These are phyloP conservation scores for Aspergillus avenaceus DNA, from an alignment of 495 filamentous ascomycete genomes.

Conservation along the genomic window DNA sequence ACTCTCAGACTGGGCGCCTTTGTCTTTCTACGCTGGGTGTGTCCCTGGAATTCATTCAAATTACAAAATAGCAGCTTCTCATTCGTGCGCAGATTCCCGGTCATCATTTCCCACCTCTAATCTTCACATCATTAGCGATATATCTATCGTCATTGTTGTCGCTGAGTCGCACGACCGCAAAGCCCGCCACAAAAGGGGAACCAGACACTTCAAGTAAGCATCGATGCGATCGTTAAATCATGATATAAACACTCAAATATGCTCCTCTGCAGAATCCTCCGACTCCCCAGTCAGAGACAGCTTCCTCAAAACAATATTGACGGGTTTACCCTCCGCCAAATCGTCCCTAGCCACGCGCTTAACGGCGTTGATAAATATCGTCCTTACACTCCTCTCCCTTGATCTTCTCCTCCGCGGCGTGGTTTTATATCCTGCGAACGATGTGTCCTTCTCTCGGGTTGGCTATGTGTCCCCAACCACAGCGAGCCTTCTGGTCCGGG, in stretches of 20 bases:
- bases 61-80: background rate
- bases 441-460: conserved; percentile 76
- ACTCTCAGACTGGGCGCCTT: conserved; percentile 58
- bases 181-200: conserved; percentile 1
- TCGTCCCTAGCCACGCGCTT: conserved; percentile 51
- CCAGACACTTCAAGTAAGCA: conserved; percentile 7
- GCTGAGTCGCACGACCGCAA: conserved; percentile 21
- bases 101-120: conserved; percentile 55
- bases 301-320: conserved; percentile 59
- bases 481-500: conserved; percentile 78
- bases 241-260: background rate
- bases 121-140: conserved; percentile 66
- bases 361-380: conserved; percentile 67
- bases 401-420: conserved; percentile 72
- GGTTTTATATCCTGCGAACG: conserved; percentile 61
- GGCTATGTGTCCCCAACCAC: conserved; percentile 80
- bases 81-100: conserved; percentile 53
- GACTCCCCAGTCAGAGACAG: background rate
- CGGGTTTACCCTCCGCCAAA: conserved; percentile 67
- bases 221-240: too few relatives aligned
- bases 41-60: conserved; percentile 17
- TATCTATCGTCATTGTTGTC: conserved; percentile 63
- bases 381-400: conserved; percentile 58
- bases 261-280: conserved; percentile 2
- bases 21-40: conserved; percentile 86